Conservation (phyloP, 169 alveolate genomes). For the Eimeria brunetti region DNA sequence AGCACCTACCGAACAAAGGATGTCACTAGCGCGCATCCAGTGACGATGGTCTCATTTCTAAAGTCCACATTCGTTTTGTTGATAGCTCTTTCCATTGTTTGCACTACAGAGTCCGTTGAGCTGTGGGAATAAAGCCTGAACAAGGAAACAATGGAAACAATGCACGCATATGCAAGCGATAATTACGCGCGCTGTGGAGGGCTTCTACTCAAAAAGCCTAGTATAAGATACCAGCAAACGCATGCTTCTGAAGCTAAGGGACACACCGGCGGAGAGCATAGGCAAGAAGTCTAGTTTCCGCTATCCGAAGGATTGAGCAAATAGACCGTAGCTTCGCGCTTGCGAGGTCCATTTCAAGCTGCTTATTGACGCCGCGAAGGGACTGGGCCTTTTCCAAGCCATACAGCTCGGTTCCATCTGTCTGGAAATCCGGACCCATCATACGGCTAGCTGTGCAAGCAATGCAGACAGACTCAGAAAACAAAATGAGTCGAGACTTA, state of each 20-base stretch:
- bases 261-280: constrained; percentile 57
- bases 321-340: constrained; percentile 35
- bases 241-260: not conserved
- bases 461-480: not conserved
- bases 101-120: constrained; percentile 41
- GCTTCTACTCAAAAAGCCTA: not conserved
- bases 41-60: constrained; percentile 25
- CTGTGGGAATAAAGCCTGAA: constrained; percentile 26
- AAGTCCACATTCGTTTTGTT: constrained; percentile 11
- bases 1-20: constrained; percentile 25
- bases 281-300: constrained; percentile 33
- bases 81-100: constrained; percentile 13
- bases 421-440: not conserved
- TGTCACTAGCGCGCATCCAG: constrained; percentile 56
- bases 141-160: not conserved
- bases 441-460: constrained; percentile 25
- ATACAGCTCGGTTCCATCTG: not conserved
- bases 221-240: not conserved
- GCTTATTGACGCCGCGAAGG: not conserved
- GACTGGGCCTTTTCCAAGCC: not conserved
- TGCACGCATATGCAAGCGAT: not conserved
- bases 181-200: not conserved
- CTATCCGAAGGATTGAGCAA: constrained; percentile 26
- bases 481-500: not conserved
- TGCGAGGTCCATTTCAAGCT: constrained; percentile 41